phyloP scores from a whole-genome alignment of 495 filamentous ascomycete genomes.

The Penicillium lividum region DNA sequence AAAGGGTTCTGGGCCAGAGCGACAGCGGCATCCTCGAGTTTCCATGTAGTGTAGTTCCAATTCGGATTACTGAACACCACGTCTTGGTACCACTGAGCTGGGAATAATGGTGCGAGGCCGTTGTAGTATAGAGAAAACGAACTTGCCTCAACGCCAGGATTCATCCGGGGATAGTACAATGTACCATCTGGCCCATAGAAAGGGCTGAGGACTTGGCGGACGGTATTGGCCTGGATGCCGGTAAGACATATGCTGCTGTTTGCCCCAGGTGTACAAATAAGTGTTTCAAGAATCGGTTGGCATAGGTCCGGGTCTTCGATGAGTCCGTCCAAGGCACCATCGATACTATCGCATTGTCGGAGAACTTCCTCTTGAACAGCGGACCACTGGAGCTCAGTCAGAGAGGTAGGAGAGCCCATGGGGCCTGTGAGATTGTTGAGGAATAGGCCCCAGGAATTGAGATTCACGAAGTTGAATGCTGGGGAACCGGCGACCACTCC shows the following conservation, averaged over 20 bases:
- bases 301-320: constrained; percentile 63
- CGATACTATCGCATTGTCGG: constrained; percentile 64
- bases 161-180: constrained; percentile 56
- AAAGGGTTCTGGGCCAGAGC: constrained; percentile 39
- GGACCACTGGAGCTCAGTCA: constrained; percentile 51
- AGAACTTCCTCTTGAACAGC: constrained; percentile 58
- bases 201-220: constrained; percentile 56
- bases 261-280: constrained; percentile 50
- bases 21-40: constrained; percentile 35
- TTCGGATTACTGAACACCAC: constrained; percentile 53
- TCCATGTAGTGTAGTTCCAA: constrained; percentile 35
- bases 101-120: too few relatives aligned
- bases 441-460: constrained; percentile 54
- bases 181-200: constrained; percentile 52
- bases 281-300: constrained; percentile 50
- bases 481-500: constrained; percentile 66
- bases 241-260: constrained; percentile 53
- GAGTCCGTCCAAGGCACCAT: constrained; percentile 65
- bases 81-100: constrained; percentile 52
- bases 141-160: constrained; percentile 41
- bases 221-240: constrained; percentile 54
- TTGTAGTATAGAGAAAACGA: constrained; percentile 34
- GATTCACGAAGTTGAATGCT: constrained; percentile 51
- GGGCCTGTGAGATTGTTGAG: constrained; percentile 54
- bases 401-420: constrained; percentile 46